A percentile compares a stretch with the other conserved stretches of the same genome.
These are phyloP conservation scores for Reutealis trisperma DNA, from an alignment of 345 rosid genomes.

Conservation along the genomic window DNA sequence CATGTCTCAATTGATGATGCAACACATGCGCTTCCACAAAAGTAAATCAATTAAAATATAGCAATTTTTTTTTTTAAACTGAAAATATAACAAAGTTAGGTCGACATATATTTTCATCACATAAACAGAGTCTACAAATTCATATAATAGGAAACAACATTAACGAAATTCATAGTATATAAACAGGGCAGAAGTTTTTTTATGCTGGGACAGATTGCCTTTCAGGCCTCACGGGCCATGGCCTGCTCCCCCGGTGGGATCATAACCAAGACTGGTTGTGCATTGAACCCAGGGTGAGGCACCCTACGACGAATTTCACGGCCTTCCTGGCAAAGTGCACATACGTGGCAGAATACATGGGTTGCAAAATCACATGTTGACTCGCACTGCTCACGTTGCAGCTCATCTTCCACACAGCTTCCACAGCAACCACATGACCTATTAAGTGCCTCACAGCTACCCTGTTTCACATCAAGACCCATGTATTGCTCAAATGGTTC, in stretches of 20 bases:
- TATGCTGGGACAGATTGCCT: neutral
- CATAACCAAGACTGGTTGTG: slow-evolving; percentile 68
- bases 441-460: slow-evolving; percentile 74
- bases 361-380: slow-evolving; percentile 72
- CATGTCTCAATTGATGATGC: too few species aligned
- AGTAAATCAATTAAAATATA: too few species aligned
- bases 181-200: slow-evolving; percentile 6
- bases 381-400: slow-evolving; percentile 75
- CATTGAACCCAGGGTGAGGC: slow-evolving; percentile 84
- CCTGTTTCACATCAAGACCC: slow-evolving; percentile 46
- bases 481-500: neutral
- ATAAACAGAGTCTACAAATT: too few species aligned
- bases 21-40: too few species aligned
- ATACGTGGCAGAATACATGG: slow-evolving; percentile 76
- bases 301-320: too few species aligned
- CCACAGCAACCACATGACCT: slow-evolving; percentile 89
- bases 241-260: slow-evolving; percentile 73
- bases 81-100: too few species aligned
- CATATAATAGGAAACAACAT: neutral
- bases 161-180: neutral
- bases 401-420: slow-evolving; percentile 64
- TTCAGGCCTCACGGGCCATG: slow-evolving; percentile 64
- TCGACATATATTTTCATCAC: too few species aligned
- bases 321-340: slow-evolving; percentile 98
- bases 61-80: too few species aligned